Evolutionary conservation across 768 basidiomycete genomes (phyloP), one percentile per base, ranked within the genome.

Genomic region (Terana coerulea): DNA sequence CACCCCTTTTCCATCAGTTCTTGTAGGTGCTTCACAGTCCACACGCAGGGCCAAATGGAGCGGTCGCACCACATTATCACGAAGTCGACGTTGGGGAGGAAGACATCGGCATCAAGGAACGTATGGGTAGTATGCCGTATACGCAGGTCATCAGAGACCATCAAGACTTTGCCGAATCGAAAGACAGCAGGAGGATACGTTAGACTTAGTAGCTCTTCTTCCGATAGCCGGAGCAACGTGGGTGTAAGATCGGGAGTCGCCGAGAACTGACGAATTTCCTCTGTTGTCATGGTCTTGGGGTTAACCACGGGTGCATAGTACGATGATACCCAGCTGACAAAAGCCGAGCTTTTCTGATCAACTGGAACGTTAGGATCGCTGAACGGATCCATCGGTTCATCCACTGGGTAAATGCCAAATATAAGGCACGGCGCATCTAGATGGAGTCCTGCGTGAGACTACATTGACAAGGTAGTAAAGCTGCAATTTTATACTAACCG

Each of bases 1-100:
- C 42, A 19, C 17, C 46, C 41, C 26, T 34, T 37, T 19, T 11
- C n/a, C n/a, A 24, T 21, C 37, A 44, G n/a, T 29, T 30, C 34
- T 43, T 34, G 49, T 34, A 36, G 49, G 39, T 35, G 48, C 51
- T 31, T 55, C 24, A 48, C 36, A 29, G 12, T 41, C 34, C 36
- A 49, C 19, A 28, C 33, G 1, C 25, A 35, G 7, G 31, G 11
- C 31, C 42, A 45, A 6, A 30, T 28, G 12, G 43, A 49, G 31
- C 9, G 30, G n/a, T 46, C 45, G 31, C 30, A 46, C 45, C 45
- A 46, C 5, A 46, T 10, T 5, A 17, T 19, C 9, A 33, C 28
- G 1, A 22, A 17, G 7, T 46, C 45, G 30, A 46, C 45, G 11
- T 11, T 21, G 21, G 45, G 45, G 17, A 46, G 45, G 2, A 46